phyloP scores from a whole-genome alignment of 2,329 filamentous ascomycete species.

The Apiospora rasikravindrae region DNA sequence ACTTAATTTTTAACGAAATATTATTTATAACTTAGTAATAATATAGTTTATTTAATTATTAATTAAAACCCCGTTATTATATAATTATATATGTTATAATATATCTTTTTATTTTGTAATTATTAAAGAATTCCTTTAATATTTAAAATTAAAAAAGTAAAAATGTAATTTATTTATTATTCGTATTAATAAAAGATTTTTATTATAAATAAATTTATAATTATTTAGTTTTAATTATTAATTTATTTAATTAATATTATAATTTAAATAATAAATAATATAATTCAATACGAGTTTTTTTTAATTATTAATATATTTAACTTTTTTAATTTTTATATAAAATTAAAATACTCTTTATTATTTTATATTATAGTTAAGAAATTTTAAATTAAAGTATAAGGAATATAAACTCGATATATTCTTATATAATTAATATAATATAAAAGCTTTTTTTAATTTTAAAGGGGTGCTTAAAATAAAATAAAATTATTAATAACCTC shows the following conservation, averaged over 20 bases:
- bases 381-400: not conserved
- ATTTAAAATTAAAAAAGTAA: not conserved
- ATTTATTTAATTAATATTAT: not conserved
- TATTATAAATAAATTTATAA: not conserved
- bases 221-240: not conserved
- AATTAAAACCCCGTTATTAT: not conserved
- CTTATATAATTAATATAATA: not conserved
- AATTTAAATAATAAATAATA: not conserved
- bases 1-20: not conserved
- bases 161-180: not conserved
- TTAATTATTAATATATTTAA: not conserved
- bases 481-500: not conserved
- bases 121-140: not conserved
- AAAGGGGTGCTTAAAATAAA: not conserved
- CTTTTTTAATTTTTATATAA: not conserved
- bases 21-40: not conserved
- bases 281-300: not conserved
- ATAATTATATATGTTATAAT: not conserved
- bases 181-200: not conserved
- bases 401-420: not conserved
- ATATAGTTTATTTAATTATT: not conserved
- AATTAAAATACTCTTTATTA: not conserved
- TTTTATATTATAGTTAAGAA: not conserved
- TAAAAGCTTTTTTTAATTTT: slow-evolving; percentile 3
- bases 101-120: not conserved